These are phyloP conservation scores for Hirschfeldia incana DNA, from an alignment of 345 rosid species.

Conservation along the genomic window DNA sequence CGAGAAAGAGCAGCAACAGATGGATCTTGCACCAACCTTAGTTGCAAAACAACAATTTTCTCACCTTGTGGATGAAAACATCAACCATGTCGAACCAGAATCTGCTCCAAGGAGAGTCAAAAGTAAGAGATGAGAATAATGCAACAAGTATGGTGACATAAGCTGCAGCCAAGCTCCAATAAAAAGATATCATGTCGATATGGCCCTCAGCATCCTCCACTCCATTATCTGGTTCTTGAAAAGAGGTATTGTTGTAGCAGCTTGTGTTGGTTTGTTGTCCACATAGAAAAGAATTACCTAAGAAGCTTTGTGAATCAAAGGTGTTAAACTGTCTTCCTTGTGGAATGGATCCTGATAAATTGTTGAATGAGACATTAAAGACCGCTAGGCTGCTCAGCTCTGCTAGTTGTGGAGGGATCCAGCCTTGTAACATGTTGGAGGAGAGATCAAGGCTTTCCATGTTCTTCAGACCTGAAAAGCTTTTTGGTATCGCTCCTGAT, in stretches of 20 bases:
- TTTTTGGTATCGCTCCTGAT: constrained; percentile 27
- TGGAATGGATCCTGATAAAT: constrained; percentile 16
- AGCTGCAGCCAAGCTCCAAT: neutral
- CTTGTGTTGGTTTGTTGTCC: neutral
- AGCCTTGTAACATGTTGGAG: neutral
- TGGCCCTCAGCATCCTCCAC: neutral
- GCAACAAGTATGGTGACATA: constrained; percentile 16
- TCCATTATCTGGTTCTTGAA: neutral
- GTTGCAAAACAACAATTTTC: neutral
- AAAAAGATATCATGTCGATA: neutral
- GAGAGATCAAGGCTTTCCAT: constrained; percentile 45
- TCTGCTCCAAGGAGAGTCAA: constrained; percentile 31
- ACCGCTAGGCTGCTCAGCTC: neutral
- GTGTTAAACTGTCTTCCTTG: constrained; percentile 13
- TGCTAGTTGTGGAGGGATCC: constrained; percentile 1
- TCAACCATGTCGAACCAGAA: constrained; percentile 17
- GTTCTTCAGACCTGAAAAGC: constrained; percentile 29
- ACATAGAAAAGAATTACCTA: constrained; percentile 14
- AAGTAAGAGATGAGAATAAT: neutral
- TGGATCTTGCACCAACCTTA: neutral
- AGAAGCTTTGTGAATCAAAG: neutral
- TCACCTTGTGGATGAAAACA: constrained; percentile 3
- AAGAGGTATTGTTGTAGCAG: neutral
- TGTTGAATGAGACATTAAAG: constrained; percentile 7
- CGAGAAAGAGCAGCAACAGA: neutral